These are phyloP conservation scores for Irpex sp. DNA, from an alignment of 1,284 basidiomycete species.

Conservation along the genomic window DNA sequence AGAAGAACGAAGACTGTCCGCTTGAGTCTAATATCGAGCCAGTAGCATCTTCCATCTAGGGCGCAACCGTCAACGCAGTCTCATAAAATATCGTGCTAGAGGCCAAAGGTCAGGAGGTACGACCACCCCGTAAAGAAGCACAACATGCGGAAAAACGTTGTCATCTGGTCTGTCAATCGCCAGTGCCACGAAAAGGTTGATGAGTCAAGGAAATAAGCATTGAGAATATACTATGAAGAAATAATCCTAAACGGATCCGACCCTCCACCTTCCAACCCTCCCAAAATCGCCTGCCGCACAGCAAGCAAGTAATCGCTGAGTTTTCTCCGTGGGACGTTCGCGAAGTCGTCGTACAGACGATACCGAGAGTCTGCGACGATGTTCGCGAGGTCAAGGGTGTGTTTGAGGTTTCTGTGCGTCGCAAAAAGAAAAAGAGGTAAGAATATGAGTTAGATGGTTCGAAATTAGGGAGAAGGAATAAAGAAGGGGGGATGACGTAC, in stretches of 20 bases:
- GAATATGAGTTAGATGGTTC: too few relatives aligned
- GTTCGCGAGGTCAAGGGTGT: conserved; percentile 75
- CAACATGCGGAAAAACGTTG: too few relatives aligned
- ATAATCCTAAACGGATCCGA: conserved; percentile 67
- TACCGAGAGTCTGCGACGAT: conserved; percentile 88
- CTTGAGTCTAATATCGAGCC: too few relatives aligned
- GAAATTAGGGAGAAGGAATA: neutral
- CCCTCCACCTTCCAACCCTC: conserved; percentile 67
- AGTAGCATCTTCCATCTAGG: too few relatives aligned
- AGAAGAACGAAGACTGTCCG: too few relatives aligned
- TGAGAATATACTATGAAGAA: conserved; percentile 11
- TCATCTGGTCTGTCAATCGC: too few relatives aligned
- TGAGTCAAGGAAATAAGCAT: neutral
- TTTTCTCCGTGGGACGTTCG: conserved; percentile 50
- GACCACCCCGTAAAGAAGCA: too few relatives aligned
- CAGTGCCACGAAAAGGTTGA: too few relatives aligned
- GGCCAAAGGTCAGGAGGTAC: too few relatives aligned
- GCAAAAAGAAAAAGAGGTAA: too few relatives aligned
- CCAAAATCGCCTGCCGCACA: conserved; percentile 68
- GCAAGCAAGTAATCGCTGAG: conserved; percentile 71
- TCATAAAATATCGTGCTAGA: too few relatives aligned
- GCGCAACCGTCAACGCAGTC: too few relatives aligned
- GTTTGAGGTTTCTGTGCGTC: conserved; percentile 77
- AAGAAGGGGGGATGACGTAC: conserved; percentile 47
- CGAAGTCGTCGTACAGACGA: conserved; percentile 86